Evolutionary conservation across 108 stramenopile species (phyloP).

Genomic region (Conticribra weissflogii): DNA sequence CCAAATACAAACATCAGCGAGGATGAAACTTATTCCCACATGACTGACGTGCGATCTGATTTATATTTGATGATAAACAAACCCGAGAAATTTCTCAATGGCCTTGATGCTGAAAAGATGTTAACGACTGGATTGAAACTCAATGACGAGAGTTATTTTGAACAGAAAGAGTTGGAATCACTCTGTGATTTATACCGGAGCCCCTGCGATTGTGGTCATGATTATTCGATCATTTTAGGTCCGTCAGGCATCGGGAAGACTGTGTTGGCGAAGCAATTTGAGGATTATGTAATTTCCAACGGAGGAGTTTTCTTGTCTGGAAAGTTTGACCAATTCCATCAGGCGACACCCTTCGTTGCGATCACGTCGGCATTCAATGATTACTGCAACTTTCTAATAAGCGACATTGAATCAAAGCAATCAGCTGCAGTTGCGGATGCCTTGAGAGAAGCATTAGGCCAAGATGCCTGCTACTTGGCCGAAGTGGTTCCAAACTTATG

Average conservation of each 20-base stretch:
- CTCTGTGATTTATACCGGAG: slow-evolving; percentile 8
- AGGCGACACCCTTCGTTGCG: slow-evolving; percentile 7
- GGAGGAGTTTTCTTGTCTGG: slow-evolving; percentile 18
- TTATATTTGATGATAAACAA: slow-evolving; percentile 20
- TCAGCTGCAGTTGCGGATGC: neutral
- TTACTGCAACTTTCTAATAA: slow-evolving; percentile 3
- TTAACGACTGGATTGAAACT: slow-evolving; percentile 11
- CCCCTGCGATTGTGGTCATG: slow-evolving; percentile 5
- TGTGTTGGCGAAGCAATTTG: neutral
- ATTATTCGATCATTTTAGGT: slow-evolving; percentile 27
- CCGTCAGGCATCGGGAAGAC: slow-evolving; percentile 22
- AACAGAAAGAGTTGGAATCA: slow-evolving; percentile 3
- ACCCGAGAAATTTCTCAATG: slow-evolving; percentile 4
- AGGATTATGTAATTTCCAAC: neutral
- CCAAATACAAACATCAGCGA: slow-evolving; percentile 7
- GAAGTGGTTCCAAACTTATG: slow-evolving; percentile 31
- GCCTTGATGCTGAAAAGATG: neutral
- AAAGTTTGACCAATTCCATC: slow-evolving; percentile 27
- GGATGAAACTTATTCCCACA: slow-evolving; percentile 14
- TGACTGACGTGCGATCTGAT: slow-evolving; percentile 11
- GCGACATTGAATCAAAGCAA: slow-evolving; percentile 2
- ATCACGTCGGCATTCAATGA: slow-evolving; percentile 20
- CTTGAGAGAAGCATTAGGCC: slow-evolving; percentile 4
- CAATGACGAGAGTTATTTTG: neutral
- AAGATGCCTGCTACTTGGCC: slow-evolving; percentile 8